Conservation (phyloP, 495 filamentous ascomycete species). For the Neurospora sublineolata region DNA sequence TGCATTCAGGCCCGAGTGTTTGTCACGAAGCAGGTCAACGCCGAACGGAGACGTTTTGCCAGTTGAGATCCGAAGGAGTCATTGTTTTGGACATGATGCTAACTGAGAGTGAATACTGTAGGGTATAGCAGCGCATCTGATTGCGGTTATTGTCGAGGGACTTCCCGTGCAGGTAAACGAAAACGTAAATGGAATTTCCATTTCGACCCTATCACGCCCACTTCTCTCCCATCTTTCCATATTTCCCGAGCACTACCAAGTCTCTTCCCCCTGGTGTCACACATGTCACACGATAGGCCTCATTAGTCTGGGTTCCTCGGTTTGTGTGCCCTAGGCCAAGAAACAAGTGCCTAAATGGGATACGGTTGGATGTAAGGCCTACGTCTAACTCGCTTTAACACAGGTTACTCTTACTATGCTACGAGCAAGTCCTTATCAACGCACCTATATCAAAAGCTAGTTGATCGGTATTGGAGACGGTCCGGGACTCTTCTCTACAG, state of each 20-base stretch:
- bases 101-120: constrained; percentile 8
- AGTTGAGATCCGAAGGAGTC: neutral
- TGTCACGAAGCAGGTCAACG: neutral
- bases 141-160: constrained; percentile 41
- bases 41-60: neutral
- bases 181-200: constrained; percentile 23
- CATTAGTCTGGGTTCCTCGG: neutral
- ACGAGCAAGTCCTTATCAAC: constrained; percentile 54
- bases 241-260: neutral
- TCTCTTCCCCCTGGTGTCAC: neutral
- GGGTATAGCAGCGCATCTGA: constrained; percentile 36
- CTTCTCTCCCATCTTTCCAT: neutral
- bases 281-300: neutral
- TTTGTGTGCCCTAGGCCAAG: neutral
- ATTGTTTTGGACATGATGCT: neutral
- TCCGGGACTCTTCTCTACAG: constrained; percentile 81
- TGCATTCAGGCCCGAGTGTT: neutral
- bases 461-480: constrained; percentile 86
- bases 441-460: constrained; percentile 64
- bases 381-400: constrained; percentile 9
- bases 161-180: constrained; percentile 30
- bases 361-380: neutral
- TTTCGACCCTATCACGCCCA: neutral
- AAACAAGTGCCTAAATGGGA: neutral
- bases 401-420: constrained; percentile 80